These are phyloP conservation scores for Paracorniculantispora psalliotae DNA, from an alignment of 2,329 filamentous ascomycete genomes.

Conservation along the genomic window DNA sequence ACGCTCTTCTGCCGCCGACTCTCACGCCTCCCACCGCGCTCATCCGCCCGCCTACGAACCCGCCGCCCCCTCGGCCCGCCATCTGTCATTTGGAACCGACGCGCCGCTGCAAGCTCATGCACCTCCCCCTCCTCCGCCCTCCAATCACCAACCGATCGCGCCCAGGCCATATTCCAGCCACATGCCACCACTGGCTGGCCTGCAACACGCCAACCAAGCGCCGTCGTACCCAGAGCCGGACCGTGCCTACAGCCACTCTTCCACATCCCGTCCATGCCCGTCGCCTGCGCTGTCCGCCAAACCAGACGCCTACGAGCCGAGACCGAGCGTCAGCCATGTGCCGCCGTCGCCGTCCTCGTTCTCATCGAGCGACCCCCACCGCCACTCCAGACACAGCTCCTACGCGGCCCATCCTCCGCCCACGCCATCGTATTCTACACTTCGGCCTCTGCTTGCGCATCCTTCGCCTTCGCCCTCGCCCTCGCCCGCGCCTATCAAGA, in stretches of 20 bases:
- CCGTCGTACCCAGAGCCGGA: conserved; percentile 35
- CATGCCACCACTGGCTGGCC: conserved; percentile 23
- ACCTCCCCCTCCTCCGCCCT: conserved; percentile 19
- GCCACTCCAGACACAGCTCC: conserved; percentile 28
- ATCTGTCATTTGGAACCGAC: conserved; percentile 34
- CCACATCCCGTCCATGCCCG: conserved; percentile 25
- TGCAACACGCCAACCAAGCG: conserved; percentile 30
- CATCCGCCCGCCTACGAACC: conserved; percentile 31
- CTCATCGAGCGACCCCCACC: conserved; percentile 24
- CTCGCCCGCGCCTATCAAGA: conserved; percentile 34
- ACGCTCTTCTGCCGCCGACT: conserved; percentile 45
- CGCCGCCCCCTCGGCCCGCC: conserved; percentile 23
- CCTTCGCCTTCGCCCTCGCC: conserved; percentile 30
- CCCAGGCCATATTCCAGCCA: conserved; percentile 17
- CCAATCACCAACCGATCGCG: conserved; percentile 29
- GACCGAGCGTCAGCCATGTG: conserved; percentile 31
- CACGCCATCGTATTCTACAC: conserved; percentile 25
- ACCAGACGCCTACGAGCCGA: conserved; percentile 31
- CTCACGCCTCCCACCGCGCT: conserved; percentile 38
- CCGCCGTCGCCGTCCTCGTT: conserved; percentile 33
- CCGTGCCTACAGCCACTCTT: conserved; percentile 34
- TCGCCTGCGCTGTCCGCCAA: conserved; percentile 28
- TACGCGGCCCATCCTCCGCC: conserved; percentile 19
- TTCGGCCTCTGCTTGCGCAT: conserved; percentile 17
- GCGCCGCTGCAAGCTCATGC: conserved; percentile 18